These are phyloP conservation scores for Marchantia polymorpha DNA, from an alignment of 225 moss, liverwort and hornwort genomes.

Conservation along the genomic window DNA sequence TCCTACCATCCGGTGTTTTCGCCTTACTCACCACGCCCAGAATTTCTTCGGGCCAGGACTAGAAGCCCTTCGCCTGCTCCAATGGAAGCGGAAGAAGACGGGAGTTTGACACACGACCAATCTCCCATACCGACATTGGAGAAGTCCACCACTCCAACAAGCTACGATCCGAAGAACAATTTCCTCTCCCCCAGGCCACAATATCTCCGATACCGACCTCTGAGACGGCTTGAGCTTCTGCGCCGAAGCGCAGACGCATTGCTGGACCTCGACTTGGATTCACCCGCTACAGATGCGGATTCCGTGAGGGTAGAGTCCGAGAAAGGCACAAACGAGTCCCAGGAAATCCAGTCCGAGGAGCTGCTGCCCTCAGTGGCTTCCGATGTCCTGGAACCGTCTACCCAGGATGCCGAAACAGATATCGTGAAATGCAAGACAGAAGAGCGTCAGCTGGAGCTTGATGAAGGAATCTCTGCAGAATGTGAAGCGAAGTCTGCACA, in stretches of 20 bases:
- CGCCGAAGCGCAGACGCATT: conserved; percentile 38
- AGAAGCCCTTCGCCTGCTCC: conserved; percentile 33
- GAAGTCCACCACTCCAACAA: conserved; percentile 15
- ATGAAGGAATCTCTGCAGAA: background rate
- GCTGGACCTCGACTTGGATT: conserved; percentile 40
- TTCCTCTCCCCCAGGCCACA: conserved; percentile 53
- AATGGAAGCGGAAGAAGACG: conserved; percentile 8
- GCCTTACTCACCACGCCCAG: conserved; percentile 43
- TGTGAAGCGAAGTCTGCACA: background rate
- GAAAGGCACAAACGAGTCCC: conserved; percentile 18
- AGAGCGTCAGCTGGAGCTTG: background rate
- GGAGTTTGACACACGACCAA: background rate
- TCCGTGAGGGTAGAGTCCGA: conserved; percentile 17
- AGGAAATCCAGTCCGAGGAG: conserved; percentile 24
- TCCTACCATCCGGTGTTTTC: conserved; percentile 32
- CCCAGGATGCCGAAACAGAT: background rate
- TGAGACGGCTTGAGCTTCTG: conserved; percentile 38
- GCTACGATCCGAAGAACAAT: conserved; percentile 49
- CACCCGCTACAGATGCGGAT: conserved; percentile 24
- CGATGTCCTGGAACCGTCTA: background rate
- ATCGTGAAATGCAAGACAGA: background rate
- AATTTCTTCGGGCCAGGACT: conserved; percentile 26
- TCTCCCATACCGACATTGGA: conserved; percentile 9
- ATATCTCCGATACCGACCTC: conserved; percentile 47
- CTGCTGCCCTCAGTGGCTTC: background rate